Percentiles rank a stretch among this genome's conserved stretches.
These are phyloP conservation scores for Hygrophoropsis aurantiaca DNA, from an alignment of 768 basidiomycete genomes.

Conservation along the genomic window DNA sequence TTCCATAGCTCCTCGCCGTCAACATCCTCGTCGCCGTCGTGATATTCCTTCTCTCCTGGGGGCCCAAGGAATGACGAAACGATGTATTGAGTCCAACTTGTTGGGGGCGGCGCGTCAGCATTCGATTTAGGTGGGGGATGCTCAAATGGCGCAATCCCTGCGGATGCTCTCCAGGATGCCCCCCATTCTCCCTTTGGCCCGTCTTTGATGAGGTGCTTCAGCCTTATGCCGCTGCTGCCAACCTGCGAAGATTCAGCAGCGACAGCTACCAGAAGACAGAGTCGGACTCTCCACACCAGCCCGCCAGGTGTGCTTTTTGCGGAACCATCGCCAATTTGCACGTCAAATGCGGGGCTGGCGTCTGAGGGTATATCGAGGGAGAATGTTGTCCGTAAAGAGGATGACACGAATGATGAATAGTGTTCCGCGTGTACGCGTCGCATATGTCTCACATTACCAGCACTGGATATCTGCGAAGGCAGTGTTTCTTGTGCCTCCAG, in stretches of 20 bases:
- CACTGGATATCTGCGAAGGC: slow-evolving; percentile 56
- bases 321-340: slow-evolving; percentile 46
- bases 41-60: slow-evolving; percentile 47
- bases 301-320: slow-evolving; percentile 53
- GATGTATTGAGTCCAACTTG: slow-evolving; percentile 41
- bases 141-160: slow-evolving; percentile 60
- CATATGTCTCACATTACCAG: slow-evolving; percentile 50
- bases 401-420: slow-evolving; percentile 71
- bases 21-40: slow-evolving; percentile 46
- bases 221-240: slow-evolving; percentile 50
- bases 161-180: slow-evolving; percentile 58
- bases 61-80: slow-evolving; percentile 36
- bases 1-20: slow-evolving; percentile 32
- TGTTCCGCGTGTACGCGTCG: slow-evolving; percentile 84
- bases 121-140: slow-evolving; percentile 28
- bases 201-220: slow-evolving; percentile 55
- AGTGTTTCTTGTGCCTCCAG: slow-evolving; percentile 88
- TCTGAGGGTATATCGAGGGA: slow-evolving; percentile 91
- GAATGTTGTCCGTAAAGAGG: slow-evolving; percentile 79
- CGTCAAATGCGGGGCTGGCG: slow-evolving; percentile 82
- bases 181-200: slow-evolving; percentile 73
- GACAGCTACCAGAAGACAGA: slow-evolving; percentile 83
- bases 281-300: slow-evolving; percentile 84
- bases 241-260: slow-evolving; percentile 45
- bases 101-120: background rate